A percentile compares a stretch with the other conserved stretches of the same genome.
Evolutionary conservation across 2,329 filamentous ascomycete genomes (phyloP).

Genomic region (Phyllosticta citribraziliensis): DNA sequence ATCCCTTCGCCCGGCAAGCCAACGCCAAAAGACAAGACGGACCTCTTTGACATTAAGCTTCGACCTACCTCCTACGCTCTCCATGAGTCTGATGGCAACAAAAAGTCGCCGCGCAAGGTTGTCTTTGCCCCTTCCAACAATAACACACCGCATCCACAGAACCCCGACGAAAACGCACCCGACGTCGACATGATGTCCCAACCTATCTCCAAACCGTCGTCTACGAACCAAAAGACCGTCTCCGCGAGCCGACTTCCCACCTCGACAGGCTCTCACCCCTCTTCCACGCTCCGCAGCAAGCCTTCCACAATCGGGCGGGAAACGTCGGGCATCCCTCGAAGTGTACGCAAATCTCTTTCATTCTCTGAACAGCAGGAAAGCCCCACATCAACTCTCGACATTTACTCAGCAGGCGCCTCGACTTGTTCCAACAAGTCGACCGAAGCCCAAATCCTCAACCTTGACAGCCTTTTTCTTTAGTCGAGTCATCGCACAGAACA

Average conservation of each 20-base stretch:
- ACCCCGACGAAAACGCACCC: constrained; percentile 24
- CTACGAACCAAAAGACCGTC: constrained; percentile 11
- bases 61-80: constrained; percentile 22
- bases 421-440: background rate
- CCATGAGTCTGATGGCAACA: constrained; percentile 26
- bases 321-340: constrained; percentile 7
- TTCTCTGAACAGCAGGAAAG: background rate
- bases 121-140: constrained; percentile 23
- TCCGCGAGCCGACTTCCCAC: background rate
- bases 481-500: background rate
- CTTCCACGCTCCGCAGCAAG: background rate
- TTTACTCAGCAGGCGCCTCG: background rate
- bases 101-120: constrained; percentile 27
- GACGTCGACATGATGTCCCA: constrained; percentile 19
- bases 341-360: constrained; percentile 3
- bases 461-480: background rate
- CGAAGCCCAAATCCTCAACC: background rate
- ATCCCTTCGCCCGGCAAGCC: constrained; percentile 18
- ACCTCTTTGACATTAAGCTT: constrained; percentile 26
- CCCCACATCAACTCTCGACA: background rate
- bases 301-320: background rate
- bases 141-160: constrained; percentile 18
- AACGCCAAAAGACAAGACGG: constrained; percentile 14
- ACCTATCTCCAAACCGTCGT: constrained; percentile 14
- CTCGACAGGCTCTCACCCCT: background rate